These are phyloP conservation scores for Podila horticola DNA, from an alignment of 192 early-diverging fungal genomes.

Conservation along the genomic window DNA sequence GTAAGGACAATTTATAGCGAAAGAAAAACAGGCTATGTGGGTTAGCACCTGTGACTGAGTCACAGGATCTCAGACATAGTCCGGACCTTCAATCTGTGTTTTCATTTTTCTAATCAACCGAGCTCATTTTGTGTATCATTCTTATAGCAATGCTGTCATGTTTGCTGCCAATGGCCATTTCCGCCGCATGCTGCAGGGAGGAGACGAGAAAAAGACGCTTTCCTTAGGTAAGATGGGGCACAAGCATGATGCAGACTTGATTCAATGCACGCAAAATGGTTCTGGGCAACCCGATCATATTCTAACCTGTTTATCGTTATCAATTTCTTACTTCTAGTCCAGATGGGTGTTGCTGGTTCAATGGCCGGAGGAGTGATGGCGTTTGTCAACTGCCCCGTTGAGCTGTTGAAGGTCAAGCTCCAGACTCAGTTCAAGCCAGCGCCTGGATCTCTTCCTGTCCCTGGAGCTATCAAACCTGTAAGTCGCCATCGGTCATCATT, in stretches of 20 bases:
- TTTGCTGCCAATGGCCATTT: constrained; percentile 74
- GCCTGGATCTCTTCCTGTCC: constrained; percentile 8
- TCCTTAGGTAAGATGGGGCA: constrained; percentile 55
- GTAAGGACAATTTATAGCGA: constrained; percentile 41
- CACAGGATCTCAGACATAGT: not conserved
- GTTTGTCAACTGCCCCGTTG: constrained; percentile 77
- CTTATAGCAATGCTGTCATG: constrained; percentile 71
- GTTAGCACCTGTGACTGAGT: not conserved
- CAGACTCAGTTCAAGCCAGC: constrained; percentile 66
- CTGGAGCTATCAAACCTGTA: constrained; percentile 43
- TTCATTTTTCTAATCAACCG: not conserved
- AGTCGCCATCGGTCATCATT: not conserved
- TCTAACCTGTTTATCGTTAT: constrained; percentile 7
- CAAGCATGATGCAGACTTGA: not conserved
- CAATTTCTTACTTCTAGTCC: constrained; percentile 26
- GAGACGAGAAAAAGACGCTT: constrained; percentile 51
- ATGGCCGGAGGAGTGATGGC: constrained; percentile 75
- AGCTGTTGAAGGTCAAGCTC: constrained; percentile 75
- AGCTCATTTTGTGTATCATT: not conserved
- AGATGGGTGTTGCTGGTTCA: constrained; percentile 67
- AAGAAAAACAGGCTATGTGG: no score
- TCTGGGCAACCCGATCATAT: not conserved
- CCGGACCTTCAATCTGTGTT: not conserved
- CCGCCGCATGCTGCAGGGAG: constrained; percentile 63
- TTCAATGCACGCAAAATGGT: not conserved